Conservation (phyloP, 148 eudicot species). For the Cornus controversa region DNA sequence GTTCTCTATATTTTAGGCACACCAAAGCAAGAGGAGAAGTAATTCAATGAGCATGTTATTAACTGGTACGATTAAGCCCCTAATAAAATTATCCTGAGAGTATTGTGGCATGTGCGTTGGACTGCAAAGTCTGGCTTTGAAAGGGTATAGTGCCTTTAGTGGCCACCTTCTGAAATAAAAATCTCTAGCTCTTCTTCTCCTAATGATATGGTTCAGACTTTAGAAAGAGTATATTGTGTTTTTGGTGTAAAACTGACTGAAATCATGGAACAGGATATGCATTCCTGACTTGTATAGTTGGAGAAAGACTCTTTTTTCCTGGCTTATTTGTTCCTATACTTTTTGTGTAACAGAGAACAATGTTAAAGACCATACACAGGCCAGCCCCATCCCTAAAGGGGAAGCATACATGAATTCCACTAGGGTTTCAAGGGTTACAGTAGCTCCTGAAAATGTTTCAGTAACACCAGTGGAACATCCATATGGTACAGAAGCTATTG, state of each 20-base stretch:
- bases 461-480: background rate
- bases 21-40: background rate
- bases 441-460: constrained; percentile 3
- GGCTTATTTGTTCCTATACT: background rate
- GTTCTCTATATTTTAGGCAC: background rate
- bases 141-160: background rate
- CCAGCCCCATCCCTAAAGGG: background rate
- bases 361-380: background rate
- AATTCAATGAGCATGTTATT: constrained; percentile 10
- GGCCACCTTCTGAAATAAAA: background rate
- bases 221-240: background rate
- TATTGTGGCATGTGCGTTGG: background rate
- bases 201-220: background rate
- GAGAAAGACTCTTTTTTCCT: background rate
- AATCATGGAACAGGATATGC: background rate
- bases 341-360: background rate
- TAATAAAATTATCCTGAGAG: background rate
- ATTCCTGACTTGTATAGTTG: background rate
- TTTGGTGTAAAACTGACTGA: background rate
- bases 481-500: background rate
- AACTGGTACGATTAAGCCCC: constrained; percentile 4
- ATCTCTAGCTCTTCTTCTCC: background rate
- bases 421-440: background rate
- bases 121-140: background rate
- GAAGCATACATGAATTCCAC: constrained; percentile 1